phyloP scores from a whole-genome alignment of 768 basidiomycete species.

The Mrakia frigida region DNA sequence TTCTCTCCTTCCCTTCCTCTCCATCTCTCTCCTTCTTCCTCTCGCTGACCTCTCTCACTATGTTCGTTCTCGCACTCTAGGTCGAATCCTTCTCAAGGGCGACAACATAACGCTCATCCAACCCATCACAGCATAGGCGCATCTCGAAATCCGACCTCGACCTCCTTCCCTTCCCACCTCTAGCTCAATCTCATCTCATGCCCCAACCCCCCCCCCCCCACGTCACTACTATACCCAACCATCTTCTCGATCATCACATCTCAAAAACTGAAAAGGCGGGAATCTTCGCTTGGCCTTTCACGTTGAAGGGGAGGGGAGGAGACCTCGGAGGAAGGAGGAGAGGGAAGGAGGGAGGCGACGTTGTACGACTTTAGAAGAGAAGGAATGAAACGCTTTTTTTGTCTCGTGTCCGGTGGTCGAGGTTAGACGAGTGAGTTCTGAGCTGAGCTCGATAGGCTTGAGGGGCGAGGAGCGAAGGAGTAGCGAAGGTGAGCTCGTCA shows the following conservation, averaged over 20 bases:
- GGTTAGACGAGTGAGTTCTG: background rate
- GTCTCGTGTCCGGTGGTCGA: background rate
- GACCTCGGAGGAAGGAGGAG: background rate
- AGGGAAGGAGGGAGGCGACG: background rate
- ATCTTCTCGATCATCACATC: background rate
- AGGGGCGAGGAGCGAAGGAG: background rate
- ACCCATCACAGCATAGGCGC: conserved; percentile 23
- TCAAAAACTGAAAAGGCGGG: background rate
- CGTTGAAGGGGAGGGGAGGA: background rate
- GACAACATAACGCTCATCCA: conserved; percentile 76
- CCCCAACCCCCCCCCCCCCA: no score
- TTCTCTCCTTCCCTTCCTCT: conserved; percentile 1
- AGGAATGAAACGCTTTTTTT: background rate
- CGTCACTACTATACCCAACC: background rate
- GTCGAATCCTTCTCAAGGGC: conserved; percentile 91
- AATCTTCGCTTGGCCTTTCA: no score
- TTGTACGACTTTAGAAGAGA: background rate
- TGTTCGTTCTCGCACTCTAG: no score
- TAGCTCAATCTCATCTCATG: background rate
- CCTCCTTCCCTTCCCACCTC: background rate
- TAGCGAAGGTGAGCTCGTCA: background rate
- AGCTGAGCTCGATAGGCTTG: background rate
- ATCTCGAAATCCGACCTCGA: background rate
- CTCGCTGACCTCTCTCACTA: conserved; percentile 25
- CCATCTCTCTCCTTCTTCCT: background rate